These are phyloP conservation scores for Setomelanomma holmii DNA, from an alignment of 2,329 filamentous ascomycete species.

Conservation along the genomic window DNA sequence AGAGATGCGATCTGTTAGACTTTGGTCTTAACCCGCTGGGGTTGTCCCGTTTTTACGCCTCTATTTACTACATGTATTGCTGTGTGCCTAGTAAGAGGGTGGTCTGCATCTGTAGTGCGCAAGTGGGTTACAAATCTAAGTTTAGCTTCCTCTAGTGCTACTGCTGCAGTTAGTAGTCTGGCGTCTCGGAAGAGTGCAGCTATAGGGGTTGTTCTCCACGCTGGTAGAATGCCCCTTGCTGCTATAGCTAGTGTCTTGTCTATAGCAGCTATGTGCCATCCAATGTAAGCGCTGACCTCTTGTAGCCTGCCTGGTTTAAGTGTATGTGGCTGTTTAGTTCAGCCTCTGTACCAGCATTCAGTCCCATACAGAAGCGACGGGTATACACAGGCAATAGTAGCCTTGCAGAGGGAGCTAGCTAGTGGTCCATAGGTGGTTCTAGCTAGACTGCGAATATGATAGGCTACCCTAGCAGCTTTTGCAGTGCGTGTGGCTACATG, in stretches of 20 bases:
- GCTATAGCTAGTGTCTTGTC: neutral
- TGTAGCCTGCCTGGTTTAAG: neutral
- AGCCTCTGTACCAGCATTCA: neutral
- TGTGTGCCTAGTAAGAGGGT: neutral
- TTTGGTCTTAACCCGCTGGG: too few species aligned
- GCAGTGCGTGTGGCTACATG: slow-evolving; percentile 1
- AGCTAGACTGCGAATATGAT: neutral
- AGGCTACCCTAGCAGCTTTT: neutral
- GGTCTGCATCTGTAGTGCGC: neutral
- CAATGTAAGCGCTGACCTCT: neutral
- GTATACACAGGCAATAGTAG: neutral
- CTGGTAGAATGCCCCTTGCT: too few species aligned
- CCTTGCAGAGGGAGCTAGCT: neutral
- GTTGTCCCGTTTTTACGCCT: too few species aligned
- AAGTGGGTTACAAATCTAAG: neutral
- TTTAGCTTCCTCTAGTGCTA: neutral
- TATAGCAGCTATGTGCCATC: neutral
- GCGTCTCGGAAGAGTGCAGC: too few species aligned
- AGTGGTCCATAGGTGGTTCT: neutral
- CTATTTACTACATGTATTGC: neutral
- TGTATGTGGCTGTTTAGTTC: neutral
- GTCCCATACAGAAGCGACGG: neutral
- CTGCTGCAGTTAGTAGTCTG: too few species aligned
- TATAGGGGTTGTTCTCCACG: too few species aligned
- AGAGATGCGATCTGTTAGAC: too few species aligned